Evolutionary conservation across 2,329 filamentous ascomycete genomes (phyloP).

Genomic region (Biscogniauxia marginata): DNA sequence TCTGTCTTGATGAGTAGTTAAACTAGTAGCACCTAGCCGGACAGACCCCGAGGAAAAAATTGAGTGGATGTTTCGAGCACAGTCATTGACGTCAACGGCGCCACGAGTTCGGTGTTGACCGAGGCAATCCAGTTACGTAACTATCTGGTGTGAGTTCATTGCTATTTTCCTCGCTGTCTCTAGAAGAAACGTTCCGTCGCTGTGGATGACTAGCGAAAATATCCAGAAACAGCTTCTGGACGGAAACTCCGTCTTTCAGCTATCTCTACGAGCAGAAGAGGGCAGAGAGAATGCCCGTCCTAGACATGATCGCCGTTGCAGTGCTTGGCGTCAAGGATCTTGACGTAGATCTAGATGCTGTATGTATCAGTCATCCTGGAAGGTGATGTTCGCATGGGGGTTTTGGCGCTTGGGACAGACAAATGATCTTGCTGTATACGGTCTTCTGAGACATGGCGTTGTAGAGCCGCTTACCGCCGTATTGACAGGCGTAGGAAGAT

Average conservation of each 20-base stretch:
- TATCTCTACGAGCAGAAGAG: not conserved
- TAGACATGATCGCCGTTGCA: not conserved
- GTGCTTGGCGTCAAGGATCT: not conserved
- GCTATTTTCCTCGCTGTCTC: too few relatives aligned
- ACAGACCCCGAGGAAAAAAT: conserved; percentile 1
- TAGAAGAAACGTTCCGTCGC: not conserved
- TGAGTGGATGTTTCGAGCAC: conserved; percentile 1
- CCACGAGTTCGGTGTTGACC: conserved; percentile 1
- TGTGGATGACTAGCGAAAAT: not conserved
- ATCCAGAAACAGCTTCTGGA: not conserved
- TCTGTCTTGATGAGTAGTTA: not conserved
- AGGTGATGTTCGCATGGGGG: not conserved
- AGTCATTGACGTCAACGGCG: conserved; percentile 23
- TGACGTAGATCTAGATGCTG: not conserved
- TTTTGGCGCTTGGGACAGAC: not conserved
- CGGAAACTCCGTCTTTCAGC: not conserved
- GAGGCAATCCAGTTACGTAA: not conserved
- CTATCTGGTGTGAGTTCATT: not conserved
- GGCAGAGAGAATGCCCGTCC: not conserved
- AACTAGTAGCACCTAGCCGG: not conserved
- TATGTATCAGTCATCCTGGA: not conserved
- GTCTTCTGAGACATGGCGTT: not conserved
- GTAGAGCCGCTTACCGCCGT: not conserved
- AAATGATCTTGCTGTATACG: not conserved
- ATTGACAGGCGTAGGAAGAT: too few relatives aligned